A percentile compares a stretch with the other conserved stretches of the same genome.
phyloP scores from a whole-genome alignment of 805 yeast genomes.

The Alloascoidea africana region DNA sequence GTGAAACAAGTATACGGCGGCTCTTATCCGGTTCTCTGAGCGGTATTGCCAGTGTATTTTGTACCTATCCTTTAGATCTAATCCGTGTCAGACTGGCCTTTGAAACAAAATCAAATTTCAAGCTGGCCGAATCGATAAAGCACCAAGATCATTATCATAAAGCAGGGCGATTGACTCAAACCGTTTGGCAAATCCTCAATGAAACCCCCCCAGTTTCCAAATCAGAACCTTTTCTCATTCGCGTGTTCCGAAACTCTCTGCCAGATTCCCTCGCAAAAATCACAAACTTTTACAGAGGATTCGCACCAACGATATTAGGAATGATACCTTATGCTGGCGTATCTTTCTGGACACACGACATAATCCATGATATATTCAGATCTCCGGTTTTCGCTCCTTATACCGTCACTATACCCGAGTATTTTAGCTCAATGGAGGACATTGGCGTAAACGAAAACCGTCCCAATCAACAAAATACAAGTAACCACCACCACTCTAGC shows the following conservation, averaged over 20 bases:
- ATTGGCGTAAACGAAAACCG: too few relatives aligned
- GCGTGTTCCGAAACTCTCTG: constrained; percentile 3
- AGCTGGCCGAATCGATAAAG: not conserved
- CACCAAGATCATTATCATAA: constrained; percentile 10
- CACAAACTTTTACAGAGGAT: constrained; percentile 83
- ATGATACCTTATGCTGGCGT: constrained; percentile 98
- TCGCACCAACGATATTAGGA: constrained; percentile 84
- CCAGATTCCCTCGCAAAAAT: constrained; percentile 13
- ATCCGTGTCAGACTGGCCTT: constrained; percentile 87
- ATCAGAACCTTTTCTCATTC: not conserved
- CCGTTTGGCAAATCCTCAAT: constrained; percentile 12
- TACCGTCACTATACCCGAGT: not conserved
- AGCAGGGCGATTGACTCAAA: constrained; percentile 17
- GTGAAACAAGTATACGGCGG: constrained; percentile 73
- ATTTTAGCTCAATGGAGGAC: too few relatives aligned
- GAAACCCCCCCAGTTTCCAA: constrained; percentile 8
- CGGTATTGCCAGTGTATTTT: constrained; percentile 74
- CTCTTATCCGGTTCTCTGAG: constrained; percentile 81
- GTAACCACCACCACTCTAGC: constrained; percentile 20
- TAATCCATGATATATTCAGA: constrained; percentile 75
- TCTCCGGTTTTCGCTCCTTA: constrained; percentile 36
- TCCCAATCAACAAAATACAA: constrained; percentile 4
- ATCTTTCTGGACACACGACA: constrained; percentile 87
- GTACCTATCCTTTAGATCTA: constrained; percentile 86
- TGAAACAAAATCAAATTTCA: constrained; percentile 35